Base-by-base conservation (phyloP, 2,329 filamentous ascomycete genomes). In the Geosmithia putterillii region DNA sequence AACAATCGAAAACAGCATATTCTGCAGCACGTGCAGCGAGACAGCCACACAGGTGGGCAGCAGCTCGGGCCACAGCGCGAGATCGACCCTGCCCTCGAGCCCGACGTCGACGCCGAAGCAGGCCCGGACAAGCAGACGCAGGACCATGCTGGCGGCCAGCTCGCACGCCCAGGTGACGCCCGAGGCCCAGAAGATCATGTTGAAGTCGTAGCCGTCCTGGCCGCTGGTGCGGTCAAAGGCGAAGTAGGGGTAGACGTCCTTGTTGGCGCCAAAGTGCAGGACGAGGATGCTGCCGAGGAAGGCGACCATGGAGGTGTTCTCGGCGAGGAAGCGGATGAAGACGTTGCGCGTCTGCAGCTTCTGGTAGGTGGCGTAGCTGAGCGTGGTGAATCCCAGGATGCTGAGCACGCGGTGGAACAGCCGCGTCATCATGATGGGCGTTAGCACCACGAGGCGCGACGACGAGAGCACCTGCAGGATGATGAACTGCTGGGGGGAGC, bases 1-100 rank as follows among this genome's bases (percentile, higher is more conserved):
- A 32, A 82, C 74, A 52, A 83, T 83, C 39, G 76, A 79, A 61
- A 83, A 83, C 44, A 83, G 59, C 79, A 83, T 83, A 57, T 83
- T 83, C 61, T 83, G 79, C 59, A 83, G 55, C 42, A 83, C 79
- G 52, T 83, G 79, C 56, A 83, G 62, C 64, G 76, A 77, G 19
- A 82, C 79, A 19, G 74, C 76, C 18, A 80, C 74, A 44, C 74
- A 75, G 3, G 79, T 81, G 17, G 79, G 79, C 52, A 83, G 59
- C 52, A 83, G 59, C 63, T 83, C 79, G 2, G 79, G 79, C 75
- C 79, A 83, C 44, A 76, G 73, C 7, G 71, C 72, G 50, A 83
- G 62, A 58, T 83, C 79, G 47, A 74, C 63, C 59, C 74, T 77
- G 21, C 76, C 79, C 61, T 83, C 79, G 36, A 74, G 64, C 17